phyloP scores from a whole-genome alignment of 192 early-diverging fungal genomes.

The Jimgerdemannia lactiflua region DNA sequence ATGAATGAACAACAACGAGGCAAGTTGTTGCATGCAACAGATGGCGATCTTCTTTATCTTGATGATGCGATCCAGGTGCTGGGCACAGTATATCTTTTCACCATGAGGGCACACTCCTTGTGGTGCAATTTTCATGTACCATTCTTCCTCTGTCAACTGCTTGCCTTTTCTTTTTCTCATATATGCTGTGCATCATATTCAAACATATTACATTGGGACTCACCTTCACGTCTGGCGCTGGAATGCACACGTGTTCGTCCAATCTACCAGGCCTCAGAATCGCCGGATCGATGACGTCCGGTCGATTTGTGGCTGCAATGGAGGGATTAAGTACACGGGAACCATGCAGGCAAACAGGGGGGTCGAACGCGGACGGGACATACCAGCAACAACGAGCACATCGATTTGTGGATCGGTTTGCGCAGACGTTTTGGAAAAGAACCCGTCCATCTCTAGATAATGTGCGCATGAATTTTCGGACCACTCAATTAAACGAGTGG shows the following conservation, averaged over 20 bases:
- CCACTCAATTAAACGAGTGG: neutral
- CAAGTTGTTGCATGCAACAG: too few relatives aligned
- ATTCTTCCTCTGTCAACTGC: too few relatives aligned
- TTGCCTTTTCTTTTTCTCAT: too few relatives aligned
- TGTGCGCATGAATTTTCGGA: neutral
- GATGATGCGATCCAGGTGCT: too few relatives aligned
- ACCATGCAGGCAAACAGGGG: neutral
- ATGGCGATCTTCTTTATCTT: too few relatives aligned
- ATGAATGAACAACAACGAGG: neutral
- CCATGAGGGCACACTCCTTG: too few relatives aligned
- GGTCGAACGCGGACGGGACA: neutral
- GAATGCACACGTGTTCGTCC: constrained; percentile 72
- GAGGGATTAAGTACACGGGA: neutral
- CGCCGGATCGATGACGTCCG: constrained; percentile 72
- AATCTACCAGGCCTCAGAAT: constrained; percentile 83
- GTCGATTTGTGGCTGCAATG: constrained; percentile 69
- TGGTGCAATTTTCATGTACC: too few relatives aligned
- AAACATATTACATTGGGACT: too few relatives aligned
- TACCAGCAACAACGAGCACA: constrained; percentile 72
- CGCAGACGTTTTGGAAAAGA: constrained; percentile 41
- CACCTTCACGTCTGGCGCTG: constrained; percentile 54
- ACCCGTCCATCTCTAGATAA: constrained; percentile 71
- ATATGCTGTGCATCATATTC: neutral
- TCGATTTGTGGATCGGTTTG: constrained; percentile 37
- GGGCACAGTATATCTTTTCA: too few relatives aligned